Percentiles rank a stretch among this genome's conserved stretches.
Conservation (phyloP, 2,329 filamentous ascomycete genomes). For the Diaporthe citriasiana region DNA sequence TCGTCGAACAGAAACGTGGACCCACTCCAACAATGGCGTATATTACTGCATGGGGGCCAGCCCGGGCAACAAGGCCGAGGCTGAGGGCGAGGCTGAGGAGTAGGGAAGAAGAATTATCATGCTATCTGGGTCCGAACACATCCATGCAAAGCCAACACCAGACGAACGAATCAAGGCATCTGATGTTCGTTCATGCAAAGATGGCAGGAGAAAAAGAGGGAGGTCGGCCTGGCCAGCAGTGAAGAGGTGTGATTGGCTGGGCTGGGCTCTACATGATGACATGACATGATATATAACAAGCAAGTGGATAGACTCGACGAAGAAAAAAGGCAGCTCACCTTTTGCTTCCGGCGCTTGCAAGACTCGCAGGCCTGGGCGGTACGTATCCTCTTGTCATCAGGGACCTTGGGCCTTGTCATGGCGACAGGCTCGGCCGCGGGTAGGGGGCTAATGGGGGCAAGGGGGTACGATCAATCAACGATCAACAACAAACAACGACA, state of each 20-base stretch:
- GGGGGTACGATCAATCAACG: conserved; percentile 13
- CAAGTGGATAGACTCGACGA: neutral
- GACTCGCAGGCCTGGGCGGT: conserved; percentile 75
- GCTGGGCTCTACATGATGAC: neutral
- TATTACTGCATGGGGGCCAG: conserved; percentile 1
- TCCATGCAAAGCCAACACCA: neutral
- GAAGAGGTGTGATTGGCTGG: neutral
- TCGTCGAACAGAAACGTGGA: neutral
- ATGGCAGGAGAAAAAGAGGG: neutral
- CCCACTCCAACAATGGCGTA: neutral
- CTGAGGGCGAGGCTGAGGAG: neutral
- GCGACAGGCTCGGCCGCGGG: conserved; percentile 37
- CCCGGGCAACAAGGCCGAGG: neutral
- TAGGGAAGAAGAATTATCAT: neutral
- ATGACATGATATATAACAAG: neutral
- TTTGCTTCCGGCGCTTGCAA: conserved; percentile 77
- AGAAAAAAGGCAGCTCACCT: conserved; percentile 60
- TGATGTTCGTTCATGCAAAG: neutral
- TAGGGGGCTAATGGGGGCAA: neutral
- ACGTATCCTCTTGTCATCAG: conserved; percentile 72
- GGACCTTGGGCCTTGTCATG: conserved; percentile 69
- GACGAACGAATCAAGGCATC: neutral
- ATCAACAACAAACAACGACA: conserved; percentile 37
- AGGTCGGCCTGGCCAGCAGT: neutral
- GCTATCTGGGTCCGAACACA: neutral